Percentiles rank a stretch among this genome's conserved stretches.
These are phyloP conservation scores for Boeremia exigua DNA, from an alignment of 2,329 filamentous ascomycete genomes.

Conservation along the genomic window DNA sequence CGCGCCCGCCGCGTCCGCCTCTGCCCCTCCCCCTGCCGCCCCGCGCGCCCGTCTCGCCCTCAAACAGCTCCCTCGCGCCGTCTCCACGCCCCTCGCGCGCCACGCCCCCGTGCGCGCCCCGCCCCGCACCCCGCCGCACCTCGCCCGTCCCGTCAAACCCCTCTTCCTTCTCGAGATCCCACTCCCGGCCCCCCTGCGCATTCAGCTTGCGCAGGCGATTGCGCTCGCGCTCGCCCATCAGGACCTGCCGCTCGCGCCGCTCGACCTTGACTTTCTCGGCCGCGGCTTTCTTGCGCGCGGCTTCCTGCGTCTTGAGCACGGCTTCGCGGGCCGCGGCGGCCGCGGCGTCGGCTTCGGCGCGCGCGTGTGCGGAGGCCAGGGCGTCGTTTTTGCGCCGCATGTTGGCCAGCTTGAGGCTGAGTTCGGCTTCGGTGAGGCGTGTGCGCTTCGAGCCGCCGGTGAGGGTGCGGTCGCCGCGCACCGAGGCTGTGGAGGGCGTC, in stretches of 20 bases:
- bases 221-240: constrained; percentile 68
- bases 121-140: constrained; percentile 52
- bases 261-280: constrained; percentile 53
- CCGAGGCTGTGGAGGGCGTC: constrained; percentile 32
- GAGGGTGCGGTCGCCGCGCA: constrained; percentile 42
- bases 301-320: constrained; percentile 59
- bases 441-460: constrained; percentile 43
- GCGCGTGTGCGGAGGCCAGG: constrained; percentile 65
- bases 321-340: constrained; percentile 69
- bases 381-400: constrained; percentile 68
- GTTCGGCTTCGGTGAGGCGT: constrained; percentile 66
- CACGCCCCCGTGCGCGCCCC: constrained; percentile 61
- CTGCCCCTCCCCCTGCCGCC: constrained; percentile 44
- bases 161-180: constrained; percentile 68
- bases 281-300: constrained; percentile 47
- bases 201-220: constrained; percentile 66
- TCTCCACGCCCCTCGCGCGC: constrained; percentile 41
- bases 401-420: constrained; percentile 65
- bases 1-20: constrained; percentile 40
- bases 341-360: constrained; percentile 71
- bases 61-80: constrained; percentile 1
- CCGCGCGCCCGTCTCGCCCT: constrained; percentile 2
- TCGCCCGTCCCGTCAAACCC: constrained; percentile 54
- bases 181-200: constrained; percentile 64
- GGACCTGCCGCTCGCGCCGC: constrained; percentile 59